Conservation (phyloP, 768 basidiomycete genomes). For the Phylloporus scabripes region DNA sequence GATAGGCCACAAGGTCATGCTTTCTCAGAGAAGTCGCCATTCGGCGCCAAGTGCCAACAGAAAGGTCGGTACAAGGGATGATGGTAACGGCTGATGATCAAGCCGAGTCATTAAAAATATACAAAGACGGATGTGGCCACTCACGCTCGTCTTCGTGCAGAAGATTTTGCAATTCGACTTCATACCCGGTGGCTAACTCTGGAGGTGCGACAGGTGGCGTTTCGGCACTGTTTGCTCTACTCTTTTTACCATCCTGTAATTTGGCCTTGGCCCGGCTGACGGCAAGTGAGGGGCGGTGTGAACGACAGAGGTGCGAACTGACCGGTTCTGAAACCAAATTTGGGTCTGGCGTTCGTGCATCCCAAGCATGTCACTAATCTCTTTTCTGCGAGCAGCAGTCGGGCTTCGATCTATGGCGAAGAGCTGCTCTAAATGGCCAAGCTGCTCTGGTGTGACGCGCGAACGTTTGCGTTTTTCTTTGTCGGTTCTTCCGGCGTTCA, state of each 20-base stretch:
- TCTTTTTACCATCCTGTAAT: slow-evolving; percentile 55
- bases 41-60: slow-evolving; percentile 75
- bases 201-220: slow-evolving; percentile 47
- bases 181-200: slow-evolving; percentile 44
- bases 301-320: neutral
- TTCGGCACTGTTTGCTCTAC: slow-evolving; percentile 31
- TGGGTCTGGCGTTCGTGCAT: slow-evolving; percentile 87
- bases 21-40: slow-evolving; percentile 50
- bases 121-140: slow-evolving; percentile 21
- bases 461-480: slow-evolving; percentile 69
- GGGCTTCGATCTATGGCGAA: slow-evolving; percentile 69
- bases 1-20: slow-evolving; percentile 71
- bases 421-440: slow-evolving; percentile 66
- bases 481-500: slow-evolving; percentile 26
- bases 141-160: slow-evolving; percentile 75
- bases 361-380: slow-evolving; percentile 67
- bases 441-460: slow-evolving; percentile 74
- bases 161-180: slow-evolving; percentile 56
- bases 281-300: neutral
- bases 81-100: slow-evolving; percentile 55
- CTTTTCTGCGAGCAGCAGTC: slow-evolving; percentile 61
- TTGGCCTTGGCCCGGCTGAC: slow-evolving; percentile 79
- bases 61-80: slow-evolving; percentile 70
- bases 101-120: neutral
- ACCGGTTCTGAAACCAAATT: slow-evolving; percentile 88